phyloP scores from a whole-genome alignment of 2,329 filamentous ascomycete species.

The Alternaria brassicicola region DNA sequence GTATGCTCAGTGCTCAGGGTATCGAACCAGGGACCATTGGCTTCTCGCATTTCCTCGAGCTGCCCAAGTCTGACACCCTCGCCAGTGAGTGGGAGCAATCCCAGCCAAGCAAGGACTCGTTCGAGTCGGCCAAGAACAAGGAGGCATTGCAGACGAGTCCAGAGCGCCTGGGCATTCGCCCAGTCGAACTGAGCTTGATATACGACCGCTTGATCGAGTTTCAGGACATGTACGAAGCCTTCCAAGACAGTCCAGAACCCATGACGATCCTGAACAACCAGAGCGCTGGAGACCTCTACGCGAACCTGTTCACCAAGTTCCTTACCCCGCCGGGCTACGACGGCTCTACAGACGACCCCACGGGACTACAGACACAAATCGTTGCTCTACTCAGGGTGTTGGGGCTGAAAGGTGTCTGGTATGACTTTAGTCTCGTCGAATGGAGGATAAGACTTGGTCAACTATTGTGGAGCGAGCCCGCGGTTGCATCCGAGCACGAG shows the following conservation, averaged over 20 bases:
- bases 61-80: slow-evolving; percentile 68
- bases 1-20: slow-evolving; percentile 75
- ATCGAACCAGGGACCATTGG: slow-evolving; percentile 74
- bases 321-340: slow-evolving; percentile 50
- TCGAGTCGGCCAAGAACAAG: slow-evolving; percentile 53
- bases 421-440: slow-evolving; percentile 75
- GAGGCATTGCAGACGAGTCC: slow-evolving; percentile 45
- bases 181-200: slow-evolving; percentile 39
- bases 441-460: slow-evolving; percentile 77
- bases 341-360: slow-evolving; percentile 59
- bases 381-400: slow-evolving; percentile 70
- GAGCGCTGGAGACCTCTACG: slow-evolving; percentile 59
- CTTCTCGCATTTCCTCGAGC: slow-evolving; percentile 70
- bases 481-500: slow-evolving; percentile 28
- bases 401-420: slow-evolving; percentile 70
- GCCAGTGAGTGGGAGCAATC: slow-evolving; percentile 61
- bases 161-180: slow-evolving; percentile 48
- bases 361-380: slow-evolving; percentile 71
- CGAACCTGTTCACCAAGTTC: slow-evolving; percentile 52
- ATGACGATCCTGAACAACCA: slow-evolving; percentile 58
- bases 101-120: slow-evolving; percentile 34
- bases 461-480: slow-evolving; percentile 66
- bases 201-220: slow-evolving; percentile 48
- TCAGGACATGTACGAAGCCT: slow-evolving; percentile 61
- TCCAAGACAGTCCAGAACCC: slow-evolving; percentile 60